phyloP scores from a whole-genome alignment of 2,329 filamentous ascomycete genomes.

The Amesomyces nigricolor region DNA sequence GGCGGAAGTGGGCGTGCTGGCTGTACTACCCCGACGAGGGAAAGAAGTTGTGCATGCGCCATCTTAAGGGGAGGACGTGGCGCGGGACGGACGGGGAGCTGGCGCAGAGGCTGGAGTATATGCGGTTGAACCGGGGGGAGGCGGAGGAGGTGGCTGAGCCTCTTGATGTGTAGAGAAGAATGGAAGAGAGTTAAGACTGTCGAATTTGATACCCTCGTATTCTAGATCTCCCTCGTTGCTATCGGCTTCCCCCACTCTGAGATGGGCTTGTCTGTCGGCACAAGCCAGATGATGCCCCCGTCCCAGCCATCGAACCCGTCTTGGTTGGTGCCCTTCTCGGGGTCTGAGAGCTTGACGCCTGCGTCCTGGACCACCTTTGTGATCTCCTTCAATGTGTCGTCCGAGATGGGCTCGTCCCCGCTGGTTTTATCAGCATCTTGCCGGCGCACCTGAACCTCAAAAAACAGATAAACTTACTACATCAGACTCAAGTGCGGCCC shows the following conservation, averaged over 20 bases:
- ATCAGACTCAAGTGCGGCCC: conserved; percentile 33
- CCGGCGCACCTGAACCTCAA: neutral
- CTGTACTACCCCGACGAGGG: conserved; percentile 48
- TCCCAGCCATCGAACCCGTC: conserved; percentile 25
- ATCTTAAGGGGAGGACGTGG: conserved; percentile 49
- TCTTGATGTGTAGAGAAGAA: no score
- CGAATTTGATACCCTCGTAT: no score
- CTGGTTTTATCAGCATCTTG: conserved; percentile 16
- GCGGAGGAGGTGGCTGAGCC: neutral
- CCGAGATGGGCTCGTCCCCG: conserved; percentile 25
- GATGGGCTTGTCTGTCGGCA: conserved; percentile 29
- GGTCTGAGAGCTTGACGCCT: conserved; percentile 19
- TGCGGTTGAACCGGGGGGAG: conserved; percentile 17
- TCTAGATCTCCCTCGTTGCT: conserved; percentile 25
- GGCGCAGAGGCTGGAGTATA: conserved; percentile 23
- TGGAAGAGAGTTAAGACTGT: no score
- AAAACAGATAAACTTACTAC: conserved; percentile 28
- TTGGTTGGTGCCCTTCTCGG: neutral
- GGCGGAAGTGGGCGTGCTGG: conserved; percentile 51
- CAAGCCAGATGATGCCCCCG: conserved; percentile 31
- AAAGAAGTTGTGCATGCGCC: conserved; percentile 41
- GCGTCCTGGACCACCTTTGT: conserved; percentile 23
- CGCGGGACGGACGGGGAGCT: conserved; percentile 34
- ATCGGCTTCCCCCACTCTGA: conserved; percentile 31
- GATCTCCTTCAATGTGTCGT: conserved; percentile 24